Conservation (phyloP, 176 grass and related monocot species). For the Oryza nivara region DNA sequence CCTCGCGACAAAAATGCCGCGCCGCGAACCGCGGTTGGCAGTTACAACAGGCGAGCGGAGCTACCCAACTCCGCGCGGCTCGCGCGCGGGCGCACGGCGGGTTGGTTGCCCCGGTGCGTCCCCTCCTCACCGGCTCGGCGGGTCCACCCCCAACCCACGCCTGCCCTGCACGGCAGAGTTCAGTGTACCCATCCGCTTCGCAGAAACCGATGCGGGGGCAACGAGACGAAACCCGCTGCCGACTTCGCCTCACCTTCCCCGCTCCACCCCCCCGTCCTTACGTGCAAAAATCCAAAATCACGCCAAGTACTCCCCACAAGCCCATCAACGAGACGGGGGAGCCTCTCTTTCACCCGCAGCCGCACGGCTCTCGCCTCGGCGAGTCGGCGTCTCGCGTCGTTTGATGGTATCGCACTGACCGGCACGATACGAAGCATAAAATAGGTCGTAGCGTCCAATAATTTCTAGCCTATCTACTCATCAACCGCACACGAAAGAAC, state of each 20-base stretch:
- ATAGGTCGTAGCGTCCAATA: neutral
- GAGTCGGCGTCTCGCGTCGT: neutral
- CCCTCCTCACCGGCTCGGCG: neutral
- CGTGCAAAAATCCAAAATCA: constrained; percentile 18
- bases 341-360: neutral
- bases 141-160: neutral
- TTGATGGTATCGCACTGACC: neutral
- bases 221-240: neutral
- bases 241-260: constrained; percentile 37
- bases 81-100: too few species aligned
- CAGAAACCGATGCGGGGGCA: neutral
- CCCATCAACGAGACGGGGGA: neutral
- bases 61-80: neutral
- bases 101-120: neutral
- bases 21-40: neutral
- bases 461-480: neutral
- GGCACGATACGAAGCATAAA: neutral
- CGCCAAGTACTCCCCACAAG: neutral
- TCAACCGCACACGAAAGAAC: neutral
- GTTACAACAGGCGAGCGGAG: neutral
- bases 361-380: neutral
- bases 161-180: neutral
- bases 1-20: constrained; percentile 10
- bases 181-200: constrained; percentile 34
- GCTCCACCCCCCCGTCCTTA: neutral